phyloP scores from a whole-genome alignment of 2,329 filamentous ascomycete genomes.

The Aspergillus pseudoviridinutans region DNA sequence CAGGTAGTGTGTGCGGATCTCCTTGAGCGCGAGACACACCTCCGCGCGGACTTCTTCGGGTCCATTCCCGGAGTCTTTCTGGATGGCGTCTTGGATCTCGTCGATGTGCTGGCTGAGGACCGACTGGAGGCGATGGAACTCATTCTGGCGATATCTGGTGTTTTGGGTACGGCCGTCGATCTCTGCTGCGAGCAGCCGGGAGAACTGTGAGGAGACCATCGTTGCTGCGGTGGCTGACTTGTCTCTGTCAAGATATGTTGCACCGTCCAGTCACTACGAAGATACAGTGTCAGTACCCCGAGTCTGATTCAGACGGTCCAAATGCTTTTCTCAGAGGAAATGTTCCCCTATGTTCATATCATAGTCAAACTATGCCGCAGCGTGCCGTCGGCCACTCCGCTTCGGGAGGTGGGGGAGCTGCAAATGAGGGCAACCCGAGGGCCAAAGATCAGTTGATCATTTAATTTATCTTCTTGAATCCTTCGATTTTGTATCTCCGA shows the following conservation, averaged over 20 bases:
- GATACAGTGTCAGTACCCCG: too few relatives aligned
- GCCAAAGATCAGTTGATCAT: background rate
- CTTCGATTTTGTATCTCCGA: too few relatives aligned
- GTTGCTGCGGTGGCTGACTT: background rate
- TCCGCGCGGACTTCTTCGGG: conserved; percentile 32
- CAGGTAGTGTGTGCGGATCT: conserved; percentile 23
- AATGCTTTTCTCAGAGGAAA: too few relatives aligned
- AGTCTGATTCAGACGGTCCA: background rate
- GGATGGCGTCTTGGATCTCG: conserved; percentile 29
- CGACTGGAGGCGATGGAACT: conserved; percentile 37
- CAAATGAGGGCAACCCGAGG: background rate
- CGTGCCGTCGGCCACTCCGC: too few relatives aligned
- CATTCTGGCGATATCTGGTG: conserved; percentile 36
- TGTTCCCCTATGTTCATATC: too few relatives aligned
- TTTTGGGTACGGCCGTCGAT: conserved; percentile 39
- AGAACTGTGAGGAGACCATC: conserved; percentile 15
- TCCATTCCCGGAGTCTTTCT: conserved; percentile 25
- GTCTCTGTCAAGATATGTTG: too few relatives aligned
- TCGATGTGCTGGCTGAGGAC: conserved; percentile 25
- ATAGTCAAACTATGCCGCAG: too few relatives aligned
- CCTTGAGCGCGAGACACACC: conserved; percentile 22
- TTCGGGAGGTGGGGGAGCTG: background rate
- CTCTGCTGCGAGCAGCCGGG: conserved; percentile 30
- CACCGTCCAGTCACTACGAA: too few relatives aligned
- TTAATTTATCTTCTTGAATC: background rate